Conservation (phyloP, 495 filamentous ascomycete species). For the Aspergillus cavernicola region DNA sequence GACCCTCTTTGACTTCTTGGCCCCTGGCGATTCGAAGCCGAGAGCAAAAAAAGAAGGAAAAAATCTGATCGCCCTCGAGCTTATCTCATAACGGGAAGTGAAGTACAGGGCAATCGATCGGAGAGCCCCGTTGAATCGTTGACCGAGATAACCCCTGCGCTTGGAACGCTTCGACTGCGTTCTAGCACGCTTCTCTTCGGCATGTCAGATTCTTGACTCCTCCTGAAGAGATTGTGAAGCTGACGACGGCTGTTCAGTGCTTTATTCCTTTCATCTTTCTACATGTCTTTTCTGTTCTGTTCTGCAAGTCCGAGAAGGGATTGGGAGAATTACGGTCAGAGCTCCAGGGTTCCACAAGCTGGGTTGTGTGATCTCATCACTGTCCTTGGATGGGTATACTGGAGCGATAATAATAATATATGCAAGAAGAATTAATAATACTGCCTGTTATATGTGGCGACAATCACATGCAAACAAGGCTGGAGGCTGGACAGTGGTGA, state of each 20-base stretch:
- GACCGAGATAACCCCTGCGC: conserved; percentile 3
- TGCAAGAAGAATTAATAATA: not conserved
- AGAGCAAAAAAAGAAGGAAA: no score
- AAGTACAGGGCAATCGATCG: conserved; percentile 5
- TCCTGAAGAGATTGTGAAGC: no score
- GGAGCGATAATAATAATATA: not conserved
- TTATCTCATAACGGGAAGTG: not conserved
- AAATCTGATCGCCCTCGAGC: no score
- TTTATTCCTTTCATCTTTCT: no score
- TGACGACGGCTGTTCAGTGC: no score
- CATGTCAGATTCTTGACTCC: conserved; percentile 12
- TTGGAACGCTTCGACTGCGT: conserved; percentile 6
- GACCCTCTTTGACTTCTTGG: not conserved
- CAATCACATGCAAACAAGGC: conserved; percentile 7
- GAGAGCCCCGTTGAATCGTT: conserved; percentile 2
- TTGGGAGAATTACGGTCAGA: not conserved
- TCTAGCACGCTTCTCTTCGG: conserved; percentile 7
- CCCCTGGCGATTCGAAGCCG: not conserved
- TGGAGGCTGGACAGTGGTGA: not conserved
- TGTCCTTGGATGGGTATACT: not conserved
- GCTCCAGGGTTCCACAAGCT: not conserved
- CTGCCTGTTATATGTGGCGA: not conserved
- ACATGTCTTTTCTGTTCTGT: no score
- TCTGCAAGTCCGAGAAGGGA: no score
- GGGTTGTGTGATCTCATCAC: not conserved